phyloP scores from a whole-genome alignment of 257 asterid species.

The Primulina huaijiensis region DNA sequence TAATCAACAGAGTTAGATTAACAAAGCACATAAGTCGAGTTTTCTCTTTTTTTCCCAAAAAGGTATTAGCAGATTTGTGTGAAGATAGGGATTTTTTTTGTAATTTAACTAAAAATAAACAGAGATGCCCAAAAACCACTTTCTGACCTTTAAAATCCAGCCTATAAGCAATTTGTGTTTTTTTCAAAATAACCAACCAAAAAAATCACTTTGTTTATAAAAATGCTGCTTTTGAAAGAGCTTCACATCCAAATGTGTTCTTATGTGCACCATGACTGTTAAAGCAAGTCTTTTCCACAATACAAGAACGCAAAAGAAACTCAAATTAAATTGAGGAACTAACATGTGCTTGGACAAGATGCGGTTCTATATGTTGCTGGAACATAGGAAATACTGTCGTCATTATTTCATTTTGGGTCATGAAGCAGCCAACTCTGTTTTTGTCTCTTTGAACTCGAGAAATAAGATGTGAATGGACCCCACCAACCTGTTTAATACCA shows the following conservation, averaged over 20 bases:
- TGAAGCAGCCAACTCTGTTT: slow-evolving; percentile 78
- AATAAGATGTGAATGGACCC: slow-evolving; percentile 98
- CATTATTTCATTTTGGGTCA: slow-evolving; percentile 94
- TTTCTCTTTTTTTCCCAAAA: background rate
- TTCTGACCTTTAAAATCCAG: background rate
- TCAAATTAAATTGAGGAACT: slow-evolving; percentile 30
- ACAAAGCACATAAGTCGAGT: background rate
- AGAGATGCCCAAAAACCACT: background rate
- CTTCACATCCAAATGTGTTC: background rate
- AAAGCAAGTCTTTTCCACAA: background rate
- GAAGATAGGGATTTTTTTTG: background rate
- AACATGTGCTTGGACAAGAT: slow-evolving; percentile 99
- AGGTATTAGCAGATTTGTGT: slow-evolving; percentile 6
- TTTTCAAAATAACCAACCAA: too few relatives aligned
- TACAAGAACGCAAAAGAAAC: slow-evolving; percentile 2
- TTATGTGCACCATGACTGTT: slow-evolving; percentile 17
- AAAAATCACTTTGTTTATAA: background rate
- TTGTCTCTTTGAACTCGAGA: slow-evolving; percentile 99
- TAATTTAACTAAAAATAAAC: too few relatives aligned
- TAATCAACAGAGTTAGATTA: background rate
- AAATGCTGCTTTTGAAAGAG: too few relatives aligned
- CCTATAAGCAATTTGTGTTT: too few relatives aligned
- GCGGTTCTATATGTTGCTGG: slow-evolving; percentile 99
- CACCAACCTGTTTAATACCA: slow-evolving; percentile 77
- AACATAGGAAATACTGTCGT: slow-evolving; percentile 95